A percentile compares a stretch with the other conserved stretches of the same genome.
Evolutionary conservation across 1,284 basidiomycete species (phyloP).

Genomic region (Pseudozyma sp.): DNA sequence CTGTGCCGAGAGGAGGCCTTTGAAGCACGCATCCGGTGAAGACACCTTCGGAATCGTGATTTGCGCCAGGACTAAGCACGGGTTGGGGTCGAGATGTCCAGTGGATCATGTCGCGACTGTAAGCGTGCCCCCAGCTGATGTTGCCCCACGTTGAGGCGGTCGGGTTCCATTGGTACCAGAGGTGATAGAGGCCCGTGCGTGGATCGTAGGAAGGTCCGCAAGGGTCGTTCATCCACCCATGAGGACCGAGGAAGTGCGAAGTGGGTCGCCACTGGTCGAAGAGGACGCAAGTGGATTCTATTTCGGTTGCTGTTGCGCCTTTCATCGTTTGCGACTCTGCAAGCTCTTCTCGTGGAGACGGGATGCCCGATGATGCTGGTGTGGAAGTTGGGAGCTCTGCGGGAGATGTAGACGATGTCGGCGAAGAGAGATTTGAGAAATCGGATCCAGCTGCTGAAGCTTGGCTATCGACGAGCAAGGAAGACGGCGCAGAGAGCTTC

Average conservation of each 20-base stretch:
- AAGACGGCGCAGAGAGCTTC: background rate
- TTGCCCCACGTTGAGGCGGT: slow-evolving; percentile 54
- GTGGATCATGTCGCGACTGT: slow-evolving; percentile 48
- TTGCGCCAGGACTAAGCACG: slow-evolving; percentile 36
- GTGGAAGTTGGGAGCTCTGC: slow-evolving; percentile 9
- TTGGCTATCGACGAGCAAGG: slow-evolving; percentile 1
- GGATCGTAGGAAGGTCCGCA: slow-evolving; percentile 53
- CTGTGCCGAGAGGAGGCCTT: slow-evolving; percentile 29
- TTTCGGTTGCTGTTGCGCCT: background rate
- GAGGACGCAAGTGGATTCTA: slow-evolving; percentile 1
- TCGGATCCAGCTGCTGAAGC: slow-evolving; percentile 15
- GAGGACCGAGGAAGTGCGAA: slow-evolving; percentile 53
- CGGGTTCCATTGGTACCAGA: slow-evolving; percentile 60
- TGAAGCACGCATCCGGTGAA: slow-evolving; percentile 57
- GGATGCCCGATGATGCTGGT: slow-evolving; percentile 23
- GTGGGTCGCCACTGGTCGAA: slow-evolving; percentile 50
- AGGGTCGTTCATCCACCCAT: slow-evolving; percentile 62
- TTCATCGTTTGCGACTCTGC: slow-evolving; percentile 25
- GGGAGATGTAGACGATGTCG: slow-evolving; percentile 14
- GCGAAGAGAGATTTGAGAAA: slow-evolving; percentile 14
- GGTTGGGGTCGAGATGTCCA: slow-evolving; percentile 47
- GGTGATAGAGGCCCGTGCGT: slow-evolving; percentile 45
- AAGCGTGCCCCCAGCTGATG: slow-evolving; percentile 57
- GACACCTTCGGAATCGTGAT: slow-evolving; percentile 53
- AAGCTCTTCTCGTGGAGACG: slow-evolving; percentile 23